Conservation (phyloP, 2,329 filamentous ascomycete species). For the Cryphonectria japonica region DNA sequence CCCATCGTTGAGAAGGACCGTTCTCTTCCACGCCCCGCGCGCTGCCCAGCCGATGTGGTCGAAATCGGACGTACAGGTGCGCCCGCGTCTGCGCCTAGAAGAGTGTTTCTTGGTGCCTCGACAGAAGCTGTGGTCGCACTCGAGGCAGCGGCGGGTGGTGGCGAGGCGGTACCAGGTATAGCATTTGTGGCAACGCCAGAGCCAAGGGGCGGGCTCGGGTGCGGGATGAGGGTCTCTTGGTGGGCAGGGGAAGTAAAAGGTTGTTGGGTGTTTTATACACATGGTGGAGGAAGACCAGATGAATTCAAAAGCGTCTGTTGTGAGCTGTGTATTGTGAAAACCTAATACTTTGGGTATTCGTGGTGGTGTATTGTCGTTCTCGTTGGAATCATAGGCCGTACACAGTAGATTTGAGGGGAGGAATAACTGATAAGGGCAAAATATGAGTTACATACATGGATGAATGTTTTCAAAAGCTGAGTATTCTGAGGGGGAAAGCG, state of each 20-base stretch:
- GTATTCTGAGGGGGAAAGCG: not conserved
- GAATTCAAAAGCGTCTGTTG: not conserved
- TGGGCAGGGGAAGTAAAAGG: conserved; percentile 7
- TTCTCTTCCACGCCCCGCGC: conserved; percentile 39
- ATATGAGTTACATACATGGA: not conserved
- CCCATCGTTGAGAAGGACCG: conserved; percentile 21
- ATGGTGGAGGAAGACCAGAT: not conserved
- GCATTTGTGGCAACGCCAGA: conserved; percentile 43
- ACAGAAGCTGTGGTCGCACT: conserved; percentile 44
- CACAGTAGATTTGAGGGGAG: no score
- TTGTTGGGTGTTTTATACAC: not conserved
- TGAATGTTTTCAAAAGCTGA: not conserved
- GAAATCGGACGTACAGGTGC: conserved; percentile 37
- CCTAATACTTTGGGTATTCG: not conserved
- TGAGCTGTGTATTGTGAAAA: not conserved
- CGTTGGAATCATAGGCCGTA: not conserved
- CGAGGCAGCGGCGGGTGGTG: conserved; percentile 44
- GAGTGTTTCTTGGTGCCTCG: conserved; percentile 29
- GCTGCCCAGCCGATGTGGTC: conserved; percentile 40
- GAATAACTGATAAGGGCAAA: not conserved
- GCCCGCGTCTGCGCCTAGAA: conserved; percentile 16
- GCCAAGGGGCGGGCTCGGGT: conserved; percentile 34
- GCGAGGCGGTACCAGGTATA: conserved; percentile 34
- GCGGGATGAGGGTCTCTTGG: conserved; percentile 19
- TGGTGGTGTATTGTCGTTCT: not conserved